Base-by-base conservation (phyloP, 2,329 filamentous ascomycete species). In the Ceratocystis harringtonii region DNA sequence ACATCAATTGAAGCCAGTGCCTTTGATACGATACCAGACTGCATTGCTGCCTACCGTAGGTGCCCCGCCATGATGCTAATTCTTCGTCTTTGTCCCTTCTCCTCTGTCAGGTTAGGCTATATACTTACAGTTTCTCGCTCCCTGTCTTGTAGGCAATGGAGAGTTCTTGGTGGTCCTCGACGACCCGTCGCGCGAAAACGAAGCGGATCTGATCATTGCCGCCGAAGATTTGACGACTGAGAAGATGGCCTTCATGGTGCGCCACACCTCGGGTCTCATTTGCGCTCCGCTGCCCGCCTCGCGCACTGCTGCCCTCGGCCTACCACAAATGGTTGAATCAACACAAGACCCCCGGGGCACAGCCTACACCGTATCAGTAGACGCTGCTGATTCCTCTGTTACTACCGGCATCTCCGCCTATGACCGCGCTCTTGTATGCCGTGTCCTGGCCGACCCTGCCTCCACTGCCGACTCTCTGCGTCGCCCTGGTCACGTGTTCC, bases 141-240 rank as follows among this genome's bases (percentile, higher is more conserved):
- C 30, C n/a, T 32, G 67, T 50, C 62, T 28, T 63, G 5, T 69
- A 89, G 86, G 80, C 72, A 83, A 85, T 76, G 91, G 90, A 75
- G 86, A 97, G 74, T 97, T 97, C 81, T 87, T 99, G 74, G 85
- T 99, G 68, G 92, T 96, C 45, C 89, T 99, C 72, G 94, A 99
- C 79, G 89, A 90, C 70, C 85, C 90, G 69, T 84, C 86, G 68
- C 92, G 94, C 75, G 94, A 99, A 76, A 99, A 99, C 76, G 94
- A 99, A 81, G 94, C 92, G 75, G 94, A 99, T 78, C 84, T 99
- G 61, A 96, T 97, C 76, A 95, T 97, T 73, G 90, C 94, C 70
- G 92, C 91, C 68, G 80, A 90, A 70, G 82, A 88, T 72, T 78
- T 96, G 69, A 96, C 92, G 7, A 81, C 91, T 28, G 83, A 89